Conservation (phyloP, 176 grass and related monocot species). For the Triticum urartu region DNA sequence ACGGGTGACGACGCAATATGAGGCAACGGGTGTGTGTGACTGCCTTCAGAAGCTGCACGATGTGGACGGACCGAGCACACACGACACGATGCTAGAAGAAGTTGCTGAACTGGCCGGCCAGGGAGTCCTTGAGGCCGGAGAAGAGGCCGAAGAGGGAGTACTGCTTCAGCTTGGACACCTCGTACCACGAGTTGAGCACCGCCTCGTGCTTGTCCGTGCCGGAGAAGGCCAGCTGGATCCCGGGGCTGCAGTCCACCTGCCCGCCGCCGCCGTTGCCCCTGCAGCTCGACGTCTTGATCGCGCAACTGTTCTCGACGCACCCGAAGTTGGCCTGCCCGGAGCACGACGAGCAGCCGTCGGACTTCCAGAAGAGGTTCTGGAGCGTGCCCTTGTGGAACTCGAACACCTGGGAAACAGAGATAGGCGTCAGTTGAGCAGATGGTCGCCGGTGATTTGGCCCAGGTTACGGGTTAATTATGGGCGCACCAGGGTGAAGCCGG, state of each 20-base stretch:
- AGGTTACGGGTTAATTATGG: not conserved
- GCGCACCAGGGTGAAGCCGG: conserved; percentile 81
- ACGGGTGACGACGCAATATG: not conserved
- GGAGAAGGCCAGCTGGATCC: conserved; percentile 83
- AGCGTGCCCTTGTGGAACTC: conserved; percentile 91
- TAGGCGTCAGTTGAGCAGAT: not conserved
- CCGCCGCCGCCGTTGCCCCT: conserved; percentile 50
- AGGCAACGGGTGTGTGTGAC: not conserved
- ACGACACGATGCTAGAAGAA: conserved; percentile 43
- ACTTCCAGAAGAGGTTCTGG: conserved; percentile 84
- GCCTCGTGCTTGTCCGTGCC: conserved; percentile 84
- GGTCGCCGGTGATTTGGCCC: not conserved
- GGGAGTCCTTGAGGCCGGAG: conserved; percentile 74
- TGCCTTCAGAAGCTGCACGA: not conserved
- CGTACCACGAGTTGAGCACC: conserved; percentile 91
- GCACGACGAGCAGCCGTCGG: conserved; percentile 62
- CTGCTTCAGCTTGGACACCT: conserved; percentile 86
- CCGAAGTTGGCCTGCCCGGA: conserved; percentile 29
- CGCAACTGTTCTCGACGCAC: conserved; percentile 64
- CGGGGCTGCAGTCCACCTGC: conserved; percentile 59
- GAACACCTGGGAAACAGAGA: conserved; percentile 42
- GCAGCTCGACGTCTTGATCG: conserved; percentile 50
- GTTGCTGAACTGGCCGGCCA: conserved; percentile 49
- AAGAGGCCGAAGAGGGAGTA: conserved; percentile 79
- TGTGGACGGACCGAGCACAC: not conserved